phyloP scores from a whole-genome alignment of 495 filamentous ascomycete species.

The Xylaria bambusicola region DNA sequence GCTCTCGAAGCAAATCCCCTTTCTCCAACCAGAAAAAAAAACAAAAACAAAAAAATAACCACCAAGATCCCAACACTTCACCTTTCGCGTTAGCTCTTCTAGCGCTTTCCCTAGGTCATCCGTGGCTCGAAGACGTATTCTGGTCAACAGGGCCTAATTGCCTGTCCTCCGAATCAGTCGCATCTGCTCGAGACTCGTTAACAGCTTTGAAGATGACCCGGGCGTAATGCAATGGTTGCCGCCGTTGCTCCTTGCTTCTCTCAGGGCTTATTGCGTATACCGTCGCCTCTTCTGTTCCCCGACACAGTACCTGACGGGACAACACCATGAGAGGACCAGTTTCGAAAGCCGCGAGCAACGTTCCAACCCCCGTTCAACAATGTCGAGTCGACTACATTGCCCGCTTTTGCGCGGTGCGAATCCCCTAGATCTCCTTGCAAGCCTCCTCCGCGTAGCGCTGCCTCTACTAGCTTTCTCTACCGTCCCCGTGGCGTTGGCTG shows the following conservation, averaged over 20 bases:
- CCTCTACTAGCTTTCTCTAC: constrained; percentile 31
- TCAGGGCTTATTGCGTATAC: constrained; percentile 26
- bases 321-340: constrained; percentile 35
- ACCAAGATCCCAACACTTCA: constrained; percentile 6
- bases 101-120: not conserved
- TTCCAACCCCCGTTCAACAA: constrained; percentile 20
- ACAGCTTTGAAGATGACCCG: constrained; percentile 28
- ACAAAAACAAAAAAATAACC: constrained; percentile 1
- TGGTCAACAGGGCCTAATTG: not conserved
- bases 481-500: constrained; percentile 49
- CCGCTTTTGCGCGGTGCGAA: constrained; percentile 6
- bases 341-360: constrained; percentile 23
- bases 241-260: constrained; percentile 26
- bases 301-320: not conserved
- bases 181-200: constrained; percentile 18
- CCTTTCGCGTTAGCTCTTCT: not conserved
- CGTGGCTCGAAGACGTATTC: not conserved
- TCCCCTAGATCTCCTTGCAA: constrained; percentile 3
- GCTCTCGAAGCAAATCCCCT: constrained; percentile 12
- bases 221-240: constrained; percentile 29
- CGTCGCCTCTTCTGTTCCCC: constrained; percentile 17
- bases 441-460: not conserved
- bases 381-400: constrained; percentile 24
- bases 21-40: no score
- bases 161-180: constrained; percentile 2